phyloP scores from a whole-genome alignment of 257 asterid species.

The Anisodus tanguticus region DNA sequence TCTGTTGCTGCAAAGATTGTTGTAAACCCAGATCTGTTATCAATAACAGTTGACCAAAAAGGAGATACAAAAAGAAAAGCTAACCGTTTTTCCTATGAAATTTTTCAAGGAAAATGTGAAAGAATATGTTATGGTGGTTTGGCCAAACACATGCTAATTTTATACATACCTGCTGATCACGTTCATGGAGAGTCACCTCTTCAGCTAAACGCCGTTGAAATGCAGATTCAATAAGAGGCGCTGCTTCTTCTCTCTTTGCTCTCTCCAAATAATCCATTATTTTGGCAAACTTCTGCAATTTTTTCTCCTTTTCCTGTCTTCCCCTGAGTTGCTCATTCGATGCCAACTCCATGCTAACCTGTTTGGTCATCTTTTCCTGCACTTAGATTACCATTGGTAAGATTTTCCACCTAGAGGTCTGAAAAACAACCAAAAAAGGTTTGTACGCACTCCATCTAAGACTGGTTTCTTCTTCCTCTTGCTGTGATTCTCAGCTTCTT shows the following conservation, averaged over 20 bases:
- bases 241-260: constrained; percentile 51
- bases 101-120: constrained; percentile 7
- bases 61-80: not conserved
- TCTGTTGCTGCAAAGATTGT: constrained; percentile 32
- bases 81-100: not conserved
- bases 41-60: not conserved
- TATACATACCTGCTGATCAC: constrained; percentile 41
- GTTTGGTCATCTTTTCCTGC: constrained; percentile 78
- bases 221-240: constrained; percentile 43
- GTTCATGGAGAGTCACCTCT: constrained; percentile 44
- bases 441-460: constrained; percentile 68
- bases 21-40: not conserved
- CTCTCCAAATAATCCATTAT: constrained; percentile 52
- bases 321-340: constrained; percentile 74
- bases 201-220: constrained; percentile 41
- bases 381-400: constrained; percentile 21
- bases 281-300: constrained; percentile 46
- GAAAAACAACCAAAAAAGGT: not conserved
- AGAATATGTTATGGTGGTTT: not conserved
- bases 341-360: constrained; percentile 69
- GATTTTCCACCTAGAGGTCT: too few relatives aligned
- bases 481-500: constrained; percentile 58
- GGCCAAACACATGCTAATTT: not conserved
- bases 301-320: constrained; percentile 86
- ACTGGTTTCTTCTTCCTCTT: constrained; percentile 77